Evolutionary conservation across 148 eudicot genomes (phyloP).

Genomic region (Fallopia convolvulus): DNA sequence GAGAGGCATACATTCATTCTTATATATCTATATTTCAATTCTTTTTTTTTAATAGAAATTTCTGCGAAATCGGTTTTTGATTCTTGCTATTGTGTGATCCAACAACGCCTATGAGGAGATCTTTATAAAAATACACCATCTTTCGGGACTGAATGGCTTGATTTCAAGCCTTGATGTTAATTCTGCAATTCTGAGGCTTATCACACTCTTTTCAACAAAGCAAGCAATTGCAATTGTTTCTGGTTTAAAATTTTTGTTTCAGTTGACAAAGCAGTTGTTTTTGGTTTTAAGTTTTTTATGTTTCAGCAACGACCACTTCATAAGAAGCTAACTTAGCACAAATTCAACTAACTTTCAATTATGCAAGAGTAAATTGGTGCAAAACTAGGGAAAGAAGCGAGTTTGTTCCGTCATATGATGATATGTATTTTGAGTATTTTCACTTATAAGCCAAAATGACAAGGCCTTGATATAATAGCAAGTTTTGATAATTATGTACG

Average conservation of each 20-base stretch:
- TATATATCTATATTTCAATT: background rate
- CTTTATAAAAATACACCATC: background rate
- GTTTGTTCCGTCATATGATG: too few species aligned
- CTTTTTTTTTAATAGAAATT: too few species aligned
- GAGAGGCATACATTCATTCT: slow-evolving; percentile 19
- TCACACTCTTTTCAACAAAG: background rate
- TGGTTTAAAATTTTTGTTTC: too few species aligned
- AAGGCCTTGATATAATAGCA: too few species aligned
- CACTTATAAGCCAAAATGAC: too few species aligned
- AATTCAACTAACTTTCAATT: too few species aligned
- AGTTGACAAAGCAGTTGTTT: background rate
- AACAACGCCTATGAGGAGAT: background rate
- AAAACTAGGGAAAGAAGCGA: too few species aligned
- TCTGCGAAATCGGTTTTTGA: background rate
- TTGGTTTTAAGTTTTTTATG: background rate
- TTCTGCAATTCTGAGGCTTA: slow-evolving; percentile 11
- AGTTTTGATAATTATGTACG: too few species aligned
- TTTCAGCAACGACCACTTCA: background rate
- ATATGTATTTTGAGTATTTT: too few species aligned
- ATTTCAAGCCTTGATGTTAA: background rate
- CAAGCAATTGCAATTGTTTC: background rate
- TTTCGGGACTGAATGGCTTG: slow-evolving; percentile 11
- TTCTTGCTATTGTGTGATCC: background rate
- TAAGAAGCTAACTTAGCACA: too few species aligned
- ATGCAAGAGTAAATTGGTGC: too few species aligned